These are phyloP conservation scores for Holtermannia corniformis DNA, from an alignment of 768 basidiomycete genomes.

Conservation along the genomic window DNA sequence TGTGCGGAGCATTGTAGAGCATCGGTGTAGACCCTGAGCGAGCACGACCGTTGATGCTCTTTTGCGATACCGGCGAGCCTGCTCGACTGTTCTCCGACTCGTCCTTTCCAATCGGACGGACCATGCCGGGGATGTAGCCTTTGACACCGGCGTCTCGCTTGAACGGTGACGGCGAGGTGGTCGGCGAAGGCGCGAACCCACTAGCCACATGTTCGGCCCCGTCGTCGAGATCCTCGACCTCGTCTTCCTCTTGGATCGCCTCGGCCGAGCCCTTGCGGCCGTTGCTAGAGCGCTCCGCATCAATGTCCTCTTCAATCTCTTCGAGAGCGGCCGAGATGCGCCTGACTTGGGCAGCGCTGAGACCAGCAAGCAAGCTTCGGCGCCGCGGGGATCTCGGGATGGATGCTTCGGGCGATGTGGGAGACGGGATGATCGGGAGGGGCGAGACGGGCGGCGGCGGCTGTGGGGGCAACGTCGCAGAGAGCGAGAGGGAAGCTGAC, in stretches of 20 bases:
- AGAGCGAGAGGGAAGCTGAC: neutral
- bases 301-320: slow-evolving; percentile 17
- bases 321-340: slow-evolving; percentile 28
- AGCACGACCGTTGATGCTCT: slow-evolving; percentile 3
- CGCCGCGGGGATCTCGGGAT: slow-evolving; percentile 1
- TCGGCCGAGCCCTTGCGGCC: neutral
- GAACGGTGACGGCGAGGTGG: neutral
- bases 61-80: slow-evolving; percentile 4
- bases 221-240: slow-evolving; percentile 24
- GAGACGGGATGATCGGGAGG: neutral
- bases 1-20: slow-evolving; percentile 9
- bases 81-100: slow-evolving; percentile 5
- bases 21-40: slow-evolving; percentile 14
- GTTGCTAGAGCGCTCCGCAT: slow-evolving; percentile 1
- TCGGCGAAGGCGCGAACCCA: no score
- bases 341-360: slow-evolving; percentile 28
- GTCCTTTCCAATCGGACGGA: slow-evolving; percentile 10
- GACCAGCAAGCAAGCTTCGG: slow-evolving; percentile 19
- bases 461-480: neutral
- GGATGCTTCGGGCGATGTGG: slow-evolving; percentile 4
- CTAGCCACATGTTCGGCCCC: slow-evolving; percentile 2
- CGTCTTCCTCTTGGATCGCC: neutral
- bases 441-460: neutral
- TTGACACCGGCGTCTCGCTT: neutral
- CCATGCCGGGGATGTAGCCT: slow-evolving; percentile 31